Base-by-base conservation (phyloP, 768 basidiomycete species). In the Cytidiella melzeri region DNA sequence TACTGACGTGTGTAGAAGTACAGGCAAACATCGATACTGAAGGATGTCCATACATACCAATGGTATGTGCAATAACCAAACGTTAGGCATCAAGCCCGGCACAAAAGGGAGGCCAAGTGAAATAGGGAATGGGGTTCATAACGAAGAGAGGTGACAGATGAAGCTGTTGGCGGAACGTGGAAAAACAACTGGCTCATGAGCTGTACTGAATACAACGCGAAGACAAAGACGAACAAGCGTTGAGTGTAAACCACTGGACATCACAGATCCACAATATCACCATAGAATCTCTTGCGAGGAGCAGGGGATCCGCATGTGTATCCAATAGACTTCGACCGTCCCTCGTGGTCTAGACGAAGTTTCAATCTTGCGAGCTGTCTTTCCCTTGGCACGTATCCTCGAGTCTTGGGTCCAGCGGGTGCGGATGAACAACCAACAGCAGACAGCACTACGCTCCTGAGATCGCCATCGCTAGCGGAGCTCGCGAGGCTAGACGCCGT, bases 281-380 rank as follows among this genome's bases (percentile, higher is more conserved):
- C 24, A 25, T 34, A 41, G 34, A 27, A 25, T 51, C 37, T 6
- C 37, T 37, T 18, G 34, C 20, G 44, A 30, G 26, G 21, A 45
- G 27, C 12, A 9, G 37, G 19, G 13, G 12, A 13, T 9, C 9
- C 19, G 46, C 12, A 24, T 46, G 41, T 36, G 47, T 18, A 20
- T 26, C 45, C 50, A 25, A 24, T 43, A 25, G 25, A 24, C 25
- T 41, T 27, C 26, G 50, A 36, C 20, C 19, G 19, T 45, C 45
- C 15, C 45, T 73, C 70, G 27, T 66, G 60, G 57, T 75, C 70
- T 61, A 90, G 66, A 55, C 81, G 77, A 26, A 64, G 58, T 61
- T 71, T 73, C 57, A 90, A 66, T 65, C 76, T 80, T 61, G 77
- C 76, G 57, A 90, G 63, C 63, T 91, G 88, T 55, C 70, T 75